These are phyloP conservation scores for Paramarasmius palmivorus DNA, from an alignment of 1,284 basidiomycete genomes.

Conservation along the genomic window DNA sequence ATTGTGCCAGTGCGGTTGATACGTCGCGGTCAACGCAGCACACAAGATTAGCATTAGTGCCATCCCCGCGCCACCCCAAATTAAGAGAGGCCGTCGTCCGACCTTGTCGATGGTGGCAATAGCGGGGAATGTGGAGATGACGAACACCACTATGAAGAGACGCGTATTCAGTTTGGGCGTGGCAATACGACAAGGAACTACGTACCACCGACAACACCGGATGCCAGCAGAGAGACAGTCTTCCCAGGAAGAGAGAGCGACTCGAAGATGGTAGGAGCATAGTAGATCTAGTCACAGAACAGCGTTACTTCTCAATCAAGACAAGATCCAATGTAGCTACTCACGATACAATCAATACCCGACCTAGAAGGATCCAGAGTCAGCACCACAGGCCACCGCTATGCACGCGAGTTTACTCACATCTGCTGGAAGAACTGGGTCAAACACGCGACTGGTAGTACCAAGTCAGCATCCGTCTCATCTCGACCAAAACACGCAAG, in stretches of 20 bases:
- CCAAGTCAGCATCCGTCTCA: not conserved
- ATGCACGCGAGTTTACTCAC: slow-evolving; percentile 8
- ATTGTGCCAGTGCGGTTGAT: slow-evolving; percentile 23
- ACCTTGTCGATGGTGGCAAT: slow-evolving; percentile 23
- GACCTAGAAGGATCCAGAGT: slow-evolving; percentile 14
- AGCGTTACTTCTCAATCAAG: not conserved
- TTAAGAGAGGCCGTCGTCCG: slow-evolving; percentile 23
- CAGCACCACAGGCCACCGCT: not conserved
- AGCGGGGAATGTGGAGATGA: slow-evolving; percentile 24
- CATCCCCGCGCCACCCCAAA: slow-evolving; percentile 26
- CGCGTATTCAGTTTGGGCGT: not conserved
- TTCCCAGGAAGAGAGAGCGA: slow-evolving; percentile 19
- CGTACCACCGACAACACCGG: slow-evolving; percentile 24
- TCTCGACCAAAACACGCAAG: not conserved
- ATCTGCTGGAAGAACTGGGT: slow-evolving; percentile 28
- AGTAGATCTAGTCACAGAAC: slow-evolving; percentile 17
- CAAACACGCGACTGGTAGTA: slow-evolving; percentile 19
- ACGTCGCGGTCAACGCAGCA: slow-evolving; percentile 28
- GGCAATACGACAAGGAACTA: not conserved
- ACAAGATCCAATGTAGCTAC: not conserved
- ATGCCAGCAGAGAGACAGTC: slow-evolving; percentile 23
- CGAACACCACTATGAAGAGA: slow-evolving; percentile 17
- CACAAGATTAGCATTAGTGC: slow-evolving; percentile 26
- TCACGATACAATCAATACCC: slow-evolving; percentile 24
- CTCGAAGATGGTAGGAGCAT: slow-evolving; percentile 24